Percentiles rank a stretch among this genome's conserved stretches.
Conservation (phyloP, 768 basidiomycete species). For the Pleurotus platypus region DNA sequence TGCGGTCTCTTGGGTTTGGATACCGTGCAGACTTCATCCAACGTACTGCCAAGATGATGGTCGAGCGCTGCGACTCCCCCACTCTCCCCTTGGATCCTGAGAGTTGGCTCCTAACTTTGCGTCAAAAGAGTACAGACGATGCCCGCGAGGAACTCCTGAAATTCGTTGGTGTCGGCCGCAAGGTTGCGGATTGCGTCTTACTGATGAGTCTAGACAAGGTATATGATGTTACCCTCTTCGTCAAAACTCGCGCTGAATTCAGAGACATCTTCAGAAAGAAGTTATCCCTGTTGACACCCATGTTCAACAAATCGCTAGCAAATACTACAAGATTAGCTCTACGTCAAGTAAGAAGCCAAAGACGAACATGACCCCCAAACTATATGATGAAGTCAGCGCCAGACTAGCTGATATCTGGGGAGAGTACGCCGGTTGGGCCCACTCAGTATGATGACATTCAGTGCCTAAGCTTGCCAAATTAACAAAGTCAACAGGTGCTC, state of each 20-base stretch:
- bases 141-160: conserved; percentile 76
- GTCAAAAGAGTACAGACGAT: conserved; percentile 43
- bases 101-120: conserved; percentile 54
- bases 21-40: conserved; percentile 93
- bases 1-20: conserved; percentile 89
- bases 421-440: conserved; percentile 86
- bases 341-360: conserved; percentile 32
- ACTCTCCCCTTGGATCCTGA: conserved; percentile 27
- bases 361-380: conserved; percentile 64
- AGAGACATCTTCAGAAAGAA: conserved; percentile 48
- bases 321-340: conserved; percentile 64
- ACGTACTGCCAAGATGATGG: conserved; percentile 74
- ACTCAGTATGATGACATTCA: conserved; percentile 53
- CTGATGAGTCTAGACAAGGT: conserved; percentile 94
- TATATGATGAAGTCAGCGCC: conserved; percentile 69
- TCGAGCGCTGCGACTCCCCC: conserved; percentile 42
- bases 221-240: neutral
- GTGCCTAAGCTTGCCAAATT: neutral
- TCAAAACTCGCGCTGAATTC: neutral
- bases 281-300: conserved; percentile 97
- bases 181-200: conserved; percentile 94
- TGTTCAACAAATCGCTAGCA: conserved; percentile 83
- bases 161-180: conserved; percentile 90
- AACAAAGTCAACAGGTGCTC: conserved; percentile 46
- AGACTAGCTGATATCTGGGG: conserved; percentile 73